Conservation (phyloP, 2,329 filamentous ascomycete genomes). For the Aspergillus flavus region DNA sequence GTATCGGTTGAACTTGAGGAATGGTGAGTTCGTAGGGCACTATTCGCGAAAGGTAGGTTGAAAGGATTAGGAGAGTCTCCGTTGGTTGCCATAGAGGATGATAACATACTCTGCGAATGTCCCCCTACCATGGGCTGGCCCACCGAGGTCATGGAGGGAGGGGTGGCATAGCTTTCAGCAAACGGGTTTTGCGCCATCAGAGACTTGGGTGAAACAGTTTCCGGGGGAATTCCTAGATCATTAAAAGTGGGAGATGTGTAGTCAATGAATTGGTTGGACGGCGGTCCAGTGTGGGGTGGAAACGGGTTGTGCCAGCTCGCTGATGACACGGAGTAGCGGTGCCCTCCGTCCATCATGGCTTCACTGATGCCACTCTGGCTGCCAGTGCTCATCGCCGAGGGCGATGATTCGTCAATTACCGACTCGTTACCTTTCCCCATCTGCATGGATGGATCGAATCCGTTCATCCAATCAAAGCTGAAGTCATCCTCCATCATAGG, state of each 20-base stretch:
- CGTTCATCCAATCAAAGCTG: conserved; percentile 80
- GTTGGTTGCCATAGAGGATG: conserved; percentile 47
- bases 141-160: conserved; percentile 73
- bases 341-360: conserved; percentile 79
- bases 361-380: conserved; percentile 82
- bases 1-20: conserved; percentile 65
- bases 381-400: conserved; percentile 91
- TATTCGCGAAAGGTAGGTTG: conserved; percentile 58
- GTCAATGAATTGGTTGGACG: conserved; percentile 72
- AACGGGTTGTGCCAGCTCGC: conserved; percentile 70
- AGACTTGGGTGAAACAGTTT: conserved; percentile 77
- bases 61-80: conserved; percentile 51
- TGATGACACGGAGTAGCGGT: conserved; percentile 59
- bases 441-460: conserved; percentile 76
- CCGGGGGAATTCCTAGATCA: conserved; percentile 69
- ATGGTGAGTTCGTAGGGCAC: conserved; percentile 62
- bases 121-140: conserved; percentile 72
- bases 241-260: conserved; percentile 73
- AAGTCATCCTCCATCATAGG: conserved; percentile 70
- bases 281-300: conserved; percentile 69
- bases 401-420: conserved; percentile 88
- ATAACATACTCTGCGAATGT: conserved; percentile 56
- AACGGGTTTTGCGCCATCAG: conserved; percentile 69
- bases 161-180: conserved; percentile 74
- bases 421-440: conserved; percentile 72